Conservation (phyloP, 495 filamentous ascomycete genomes). For the Clavariopsis aquatica region DNA sequence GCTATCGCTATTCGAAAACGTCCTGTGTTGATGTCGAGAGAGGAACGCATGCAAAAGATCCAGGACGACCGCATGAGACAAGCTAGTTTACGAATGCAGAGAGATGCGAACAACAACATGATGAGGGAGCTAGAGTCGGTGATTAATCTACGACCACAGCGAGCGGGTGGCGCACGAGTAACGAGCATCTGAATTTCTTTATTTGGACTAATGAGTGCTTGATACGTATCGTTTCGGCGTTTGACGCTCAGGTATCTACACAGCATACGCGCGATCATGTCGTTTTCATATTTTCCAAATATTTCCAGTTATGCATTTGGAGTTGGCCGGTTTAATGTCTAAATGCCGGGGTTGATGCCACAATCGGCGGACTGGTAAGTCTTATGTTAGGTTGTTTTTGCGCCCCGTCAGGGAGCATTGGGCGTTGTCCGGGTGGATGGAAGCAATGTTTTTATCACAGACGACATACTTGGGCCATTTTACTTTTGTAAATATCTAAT, state of each 20-base stretch:
- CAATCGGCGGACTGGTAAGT: background rate
- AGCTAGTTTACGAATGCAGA: conserved; percentile 66
- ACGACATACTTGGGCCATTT: background rate
- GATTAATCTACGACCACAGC: conserved; percentile 71
- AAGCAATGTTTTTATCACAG: background rate
- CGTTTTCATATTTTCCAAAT: background rate
- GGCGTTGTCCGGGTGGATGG: background rate
- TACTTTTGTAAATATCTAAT: background rate
- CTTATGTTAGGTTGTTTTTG: background rate
- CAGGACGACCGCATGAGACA: conserved; percentile 78
- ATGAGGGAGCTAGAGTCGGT: conserved; percentile 87
- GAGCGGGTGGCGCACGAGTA: conserved; percentile 24
- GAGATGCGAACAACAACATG: conserved; percentile 82
- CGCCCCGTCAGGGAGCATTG: background rate
- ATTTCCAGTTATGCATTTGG: background rate
- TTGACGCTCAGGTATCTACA: background rate
- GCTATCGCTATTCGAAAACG: conserved; percentile 71
- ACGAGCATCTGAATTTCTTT: conserved; percentile 29
- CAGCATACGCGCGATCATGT: background rate
- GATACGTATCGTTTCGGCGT: background rate
- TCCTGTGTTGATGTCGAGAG: conserved; percentile 70
- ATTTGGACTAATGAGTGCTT: conserved; percentile 16
- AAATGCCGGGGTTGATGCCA: background rate
- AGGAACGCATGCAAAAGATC: conserved; percentile 86
- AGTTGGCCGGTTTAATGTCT: conserved; percentile 1